These are phyloP conservation scores for Thymus mandschuricus DNA, from an alignment of 257 asterid species.

Conservation along the genomic window DNA sequence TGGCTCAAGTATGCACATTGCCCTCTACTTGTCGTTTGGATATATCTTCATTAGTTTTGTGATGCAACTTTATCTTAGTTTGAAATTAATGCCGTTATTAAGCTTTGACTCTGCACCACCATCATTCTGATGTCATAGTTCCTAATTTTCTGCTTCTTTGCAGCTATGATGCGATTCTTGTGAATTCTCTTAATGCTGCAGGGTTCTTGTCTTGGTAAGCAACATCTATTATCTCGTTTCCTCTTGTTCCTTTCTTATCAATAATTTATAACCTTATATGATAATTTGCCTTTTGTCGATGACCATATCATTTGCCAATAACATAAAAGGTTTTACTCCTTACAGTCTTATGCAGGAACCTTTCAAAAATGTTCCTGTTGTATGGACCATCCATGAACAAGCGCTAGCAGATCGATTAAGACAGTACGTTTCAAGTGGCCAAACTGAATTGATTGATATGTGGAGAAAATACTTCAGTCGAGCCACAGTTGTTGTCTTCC, in stretches of 20 bases:
- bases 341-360: slow-evolving; percentile 98
- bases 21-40: slow-evolving; percentile 23
- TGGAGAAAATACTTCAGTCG: slow-evolving; percentile 85
- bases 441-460: slow-evolving; percentile 53
- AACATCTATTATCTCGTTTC: neutral
- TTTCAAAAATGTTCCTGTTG: slow-evolving; percentile 71
- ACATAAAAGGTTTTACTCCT: slow-evolving; percentile 59
- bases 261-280: neutral
- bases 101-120: neutral
- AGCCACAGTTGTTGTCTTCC: slow-evolving; percentile 85
- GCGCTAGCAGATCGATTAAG: slow-evolving; percentile 63
- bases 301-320: slow-evolving; percentile 30
- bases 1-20: slow-evolving; percentile 80
- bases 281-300: slow-evolving; percentile 2
- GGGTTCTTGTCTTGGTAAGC: slow-evolving; percentile 67
- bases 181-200: slow-evolving; percentile 78
- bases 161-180: slow-evolving; percentile 88
- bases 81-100: neutral
- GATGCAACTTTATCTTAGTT: slow-evolving; percentile 4
- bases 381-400: slow-evolving; percentile 92
- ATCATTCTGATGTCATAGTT: neutral
- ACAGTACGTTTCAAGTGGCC: slow-evolving; percentile 58
- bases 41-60: slow-evolving; percentile 11
- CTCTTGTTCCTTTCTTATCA: neutral
- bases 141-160: slow-evolving; percentile 36